A percentile compares a stretch with the other conserved stretches of the same genome.
Evolutionary conservation across 805 yeast genomes (phyloP).

Genomic region (Saccharomycopsis lassenensis): DNA sequence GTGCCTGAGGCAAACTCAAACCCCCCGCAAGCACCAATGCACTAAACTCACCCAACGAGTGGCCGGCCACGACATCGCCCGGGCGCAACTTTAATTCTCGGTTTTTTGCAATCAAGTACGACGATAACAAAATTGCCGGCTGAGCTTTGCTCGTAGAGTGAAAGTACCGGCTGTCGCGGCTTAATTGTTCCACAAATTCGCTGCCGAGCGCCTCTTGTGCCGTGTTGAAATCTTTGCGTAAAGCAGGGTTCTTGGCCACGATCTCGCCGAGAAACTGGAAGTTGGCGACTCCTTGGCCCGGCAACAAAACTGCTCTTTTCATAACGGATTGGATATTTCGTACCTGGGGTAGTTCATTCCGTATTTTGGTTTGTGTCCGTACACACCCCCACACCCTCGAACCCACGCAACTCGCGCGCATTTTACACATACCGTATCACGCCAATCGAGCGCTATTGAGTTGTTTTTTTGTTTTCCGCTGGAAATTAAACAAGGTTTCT

Average conservation of each 20-base stretch:
- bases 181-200: constrained; percentile 2
- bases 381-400: too few species aligned
- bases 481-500: too few species aligned
- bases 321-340: too few species aligned
- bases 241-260: constrained; percentile 3
- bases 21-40: constrained; percentile 9
- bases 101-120: constrained; percentile 10
- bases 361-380: too few species aligned
- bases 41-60: constrained; percentile 18
- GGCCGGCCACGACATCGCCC: constrained; percentile 13
- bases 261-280: constrained; percentile 10
- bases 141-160: constrained; percentile 12
- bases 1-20: constrained; percentile 2
- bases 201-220: constrained; percentile 4
- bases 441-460: too few species aligned
- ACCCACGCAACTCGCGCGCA: too few species aligned
- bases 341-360: too few species aligned
- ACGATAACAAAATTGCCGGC: constrained; percentile 14
- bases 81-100: too few species aligned
- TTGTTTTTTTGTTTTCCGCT: too few species aligned
- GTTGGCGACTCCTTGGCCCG: constrained; percentile 17
- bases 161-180: constrained; percentile 2
- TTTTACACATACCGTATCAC: too few species aligned
- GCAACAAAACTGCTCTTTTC: constrained; percentile 13
- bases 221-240: background rate